Evolutionary conservation across 129 eudicot species (phyloP).

Genomic region (Lactuca saligna): DNA sequence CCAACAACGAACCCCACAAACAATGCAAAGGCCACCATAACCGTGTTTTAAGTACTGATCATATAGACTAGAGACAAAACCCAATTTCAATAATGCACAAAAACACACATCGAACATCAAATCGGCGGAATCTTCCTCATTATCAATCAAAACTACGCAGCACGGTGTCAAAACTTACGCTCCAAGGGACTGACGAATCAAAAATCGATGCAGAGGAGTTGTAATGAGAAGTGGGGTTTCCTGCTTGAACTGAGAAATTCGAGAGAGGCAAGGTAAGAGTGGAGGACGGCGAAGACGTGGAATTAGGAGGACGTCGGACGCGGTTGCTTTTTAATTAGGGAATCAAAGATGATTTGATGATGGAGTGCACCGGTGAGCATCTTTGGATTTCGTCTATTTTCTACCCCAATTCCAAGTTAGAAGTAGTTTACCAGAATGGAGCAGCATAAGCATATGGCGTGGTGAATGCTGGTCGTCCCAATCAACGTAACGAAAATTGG

Average conservation of each 20-base stretch:
- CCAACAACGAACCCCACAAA: constrained; percentile 52
- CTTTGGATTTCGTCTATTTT: neutral
- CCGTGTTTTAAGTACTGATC: neutral
- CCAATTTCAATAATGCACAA: constrained; percentile 14
- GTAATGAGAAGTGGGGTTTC: constrained; percentile 16
- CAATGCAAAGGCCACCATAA: constrained; percentile 45
- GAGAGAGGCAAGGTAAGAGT: neutral
- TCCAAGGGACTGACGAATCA: neutral
- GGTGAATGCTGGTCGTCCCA: constrained; percentile 25
- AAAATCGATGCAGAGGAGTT: neutral
- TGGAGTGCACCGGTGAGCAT: neutral
- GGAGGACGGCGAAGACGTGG: neutral
- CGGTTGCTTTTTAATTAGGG: constrained; percentile 20
- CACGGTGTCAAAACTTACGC: neutral
- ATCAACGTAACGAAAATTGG: neutral
- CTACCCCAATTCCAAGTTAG: neutral
- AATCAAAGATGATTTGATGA: constrained; percentile 17
- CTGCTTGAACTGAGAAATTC: neutral
- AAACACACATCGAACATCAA: constrained; percentile 11
- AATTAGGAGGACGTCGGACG: neutral
- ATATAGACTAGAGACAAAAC: constrained; percentile 1
- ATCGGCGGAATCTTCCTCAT: constrained; percentile 3
- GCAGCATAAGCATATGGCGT: constrained; percentile 5
- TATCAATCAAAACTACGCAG: neutral
- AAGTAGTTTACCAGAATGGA: neutral